Evolutionary conservation across 2,329 filamentous ascomycete species (phyloP).

Genomic region (Tolypocladium inflatum): DNA sequence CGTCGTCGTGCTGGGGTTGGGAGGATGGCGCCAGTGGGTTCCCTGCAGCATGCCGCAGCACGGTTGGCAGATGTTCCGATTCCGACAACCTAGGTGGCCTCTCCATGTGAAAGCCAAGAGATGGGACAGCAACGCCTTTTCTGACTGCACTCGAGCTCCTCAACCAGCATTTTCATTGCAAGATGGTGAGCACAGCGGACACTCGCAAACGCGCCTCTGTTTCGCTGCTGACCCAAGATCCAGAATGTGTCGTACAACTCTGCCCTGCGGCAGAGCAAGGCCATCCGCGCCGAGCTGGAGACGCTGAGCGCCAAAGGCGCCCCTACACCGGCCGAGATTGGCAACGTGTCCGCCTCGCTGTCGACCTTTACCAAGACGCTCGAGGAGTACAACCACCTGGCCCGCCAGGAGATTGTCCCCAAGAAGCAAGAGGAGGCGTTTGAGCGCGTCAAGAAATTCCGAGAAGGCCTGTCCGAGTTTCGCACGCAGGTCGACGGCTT

Average conservation of each 20-base stretch:
- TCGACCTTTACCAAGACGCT: conserved; percentile 78
- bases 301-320: conserved; percentile 55
- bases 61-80: background rate
- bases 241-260: conserved; percentile 82
- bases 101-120: background rate
- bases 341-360: conserved; percentile 69
- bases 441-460: conserved; percentile 79
- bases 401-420: conserved; percentile 79
- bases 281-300: conserved; percentile 68
- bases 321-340: conserved; percentile 45
- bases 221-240: background rate
- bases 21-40: background rate
- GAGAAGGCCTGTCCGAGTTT: conserved; percentile 71
- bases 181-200: background rate
- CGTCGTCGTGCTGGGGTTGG: background rate
- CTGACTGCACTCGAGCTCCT: background rate
- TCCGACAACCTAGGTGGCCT: background rate
- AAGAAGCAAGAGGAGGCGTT: conserved; percentile 87
- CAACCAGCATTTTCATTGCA: background rate
- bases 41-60: background rate
- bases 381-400: conserved; percentile 81
- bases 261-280: conserved; percentile 73
- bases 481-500: conserved; percentile 67
- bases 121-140: background rate
- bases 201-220: no score